These are phyloP conservation scores for Solanum hybrid DNA, from an alignment of 305 asterid genomes.

Conservation along the genomic window DNA sequence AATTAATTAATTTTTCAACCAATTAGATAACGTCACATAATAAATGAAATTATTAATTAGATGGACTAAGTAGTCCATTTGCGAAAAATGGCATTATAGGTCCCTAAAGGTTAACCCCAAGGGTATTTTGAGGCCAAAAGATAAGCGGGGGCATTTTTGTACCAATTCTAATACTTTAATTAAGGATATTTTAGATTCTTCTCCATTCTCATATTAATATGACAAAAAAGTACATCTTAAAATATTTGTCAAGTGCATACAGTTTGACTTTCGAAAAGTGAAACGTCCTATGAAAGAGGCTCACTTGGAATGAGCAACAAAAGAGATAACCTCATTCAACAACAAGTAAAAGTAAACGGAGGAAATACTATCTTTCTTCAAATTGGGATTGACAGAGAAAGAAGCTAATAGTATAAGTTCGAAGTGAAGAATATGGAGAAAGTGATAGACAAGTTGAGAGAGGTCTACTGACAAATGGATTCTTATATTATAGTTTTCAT, in stretches of 20 bases:
- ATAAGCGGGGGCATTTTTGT: background rate
- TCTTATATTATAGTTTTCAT: background rate
- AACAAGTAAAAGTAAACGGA: background rate
- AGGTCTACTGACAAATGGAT: background rate
- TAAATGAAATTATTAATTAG: background rate
- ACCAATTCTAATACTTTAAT: background rate
- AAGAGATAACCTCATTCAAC: background rate
- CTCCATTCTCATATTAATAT: background rate
- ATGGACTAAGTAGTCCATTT: background rate
- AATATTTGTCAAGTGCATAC: background rate
- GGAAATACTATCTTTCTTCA: background rate
- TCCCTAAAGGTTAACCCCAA: background rate
- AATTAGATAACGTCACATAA: background rate
- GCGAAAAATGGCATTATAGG: background rate
- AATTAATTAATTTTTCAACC: background rate
- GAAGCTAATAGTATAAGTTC: background rate
- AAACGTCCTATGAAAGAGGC: background rate
- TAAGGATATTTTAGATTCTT: background rate
- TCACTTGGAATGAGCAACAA: background rate
- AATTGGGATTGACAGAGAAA: background rate
- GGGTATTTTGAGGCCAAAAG: background rate
- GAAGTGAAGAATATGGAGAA: background rate
- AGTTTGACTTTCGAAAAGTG: background rate
- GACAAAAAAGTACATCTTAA: background rate
- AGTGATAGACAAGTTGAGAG: background rate